These are phyloP conservation scores for Sporothrix humicola DNA, from an alignment of 2,329 filamentous ascomycete species.

Conservation along the genomic window DNA sequence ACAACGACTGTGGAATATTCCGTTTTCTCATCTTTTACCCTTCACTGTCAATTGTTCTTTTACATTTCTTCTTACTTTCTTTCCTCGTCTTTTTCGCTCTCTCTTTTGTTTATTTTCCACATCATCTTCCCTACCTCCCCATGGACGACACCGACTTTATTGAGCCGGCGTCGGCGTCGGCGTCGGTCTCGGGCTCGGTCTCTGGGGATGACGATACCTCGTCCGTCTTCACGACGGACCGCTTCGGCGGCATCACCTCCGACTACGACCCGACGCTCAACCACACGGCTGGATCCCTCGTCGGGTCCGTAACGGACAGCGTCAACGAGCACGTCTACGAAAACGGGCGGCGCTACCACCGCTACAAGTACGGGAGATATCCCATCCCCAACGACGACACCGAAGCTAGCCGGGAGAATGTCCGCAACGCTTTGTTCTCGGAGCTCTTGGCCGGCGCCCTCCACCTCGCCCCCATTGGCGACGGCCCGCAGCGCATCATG, in stretches of 20 bases:
- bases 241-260: conserved; percentile 44
- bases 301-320: conserved; percentile 50
- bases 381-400: conserved; percentile 49
- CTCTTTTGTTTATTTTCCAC: neutral
- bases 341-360: conserved; percentile 46
- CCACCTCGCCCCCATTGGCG: conserved; percentile 56
- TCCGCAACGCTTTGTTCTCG: conserved; percentile 59
- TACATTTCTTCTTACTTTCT: neutral
- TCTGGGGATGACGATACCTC: conserved; percentile 19
- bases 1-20: neutral
- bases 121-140: neutral
- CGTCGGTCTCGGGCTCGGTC: neutral
- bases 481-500: conserved; percentile 37
- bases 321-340: conserved; percentile 48
- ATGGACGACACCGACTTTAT: conserved; percentile 36
- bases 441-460: conserved; percentile 55
- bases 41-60: neutral
- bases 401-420: conserved; percentile 54
- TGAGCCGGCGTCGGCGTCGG: conserved; percentile 34
- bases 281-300: conserved; percentile 42
- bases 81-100: neutral
- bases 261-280: conserved; percentile 49
- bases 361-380: conserved; percentile 41
- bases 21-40: neutral
- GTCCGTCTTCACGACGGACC: conserved; percentile 35